Conservation (phyloP, 495 filamentous ascomycete species). For the Penicillium simplicissimum region DNA sequence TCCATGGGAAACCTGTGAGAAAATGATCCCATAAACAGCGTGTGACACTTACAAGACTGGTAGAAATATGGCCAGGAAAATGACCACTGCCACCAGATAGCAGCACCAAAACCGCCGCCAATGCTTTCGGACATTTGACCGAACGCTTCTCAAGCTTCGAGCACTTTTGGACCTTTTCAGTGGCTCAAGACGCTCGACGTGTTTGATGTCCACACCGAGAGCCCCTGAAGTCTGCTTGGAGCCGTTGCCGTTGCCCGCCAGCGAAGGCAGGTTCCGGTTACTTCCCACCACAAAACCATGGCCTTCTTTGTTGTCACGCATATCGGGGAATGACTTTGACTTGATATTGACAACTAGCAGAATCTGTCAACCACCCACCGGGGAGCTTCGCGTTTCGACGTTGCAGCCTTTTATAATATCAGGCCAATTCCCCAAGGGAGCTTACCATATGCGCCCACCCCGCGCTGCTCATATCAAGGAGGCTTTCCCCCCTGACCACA, state of each 20-base stretch:
- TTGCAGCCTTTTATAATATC: neutral
- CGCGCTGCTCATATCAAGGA: neutral
- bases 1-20: neutral
- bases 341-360: neutral
- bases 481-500: neutral
- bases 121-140: conserved; percentile 18
- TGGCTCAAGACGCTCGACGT: neutral
- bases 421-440: neutral
- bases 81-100: conserved; percentile 37
- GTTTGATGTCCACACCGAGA: neutral
- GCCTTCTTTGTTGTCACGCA: neutral
- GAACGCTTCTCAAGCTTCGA: neutral
- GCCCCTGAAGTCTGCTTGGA: neutral
- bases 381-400: neutral
- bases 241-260: neutral
- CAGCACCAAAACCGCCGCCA: conserved; percentile 45
- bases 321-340: neutral
- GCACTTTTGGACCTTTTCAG: neutral
- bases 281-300: neutral
- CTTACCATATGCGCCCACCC: neutral
- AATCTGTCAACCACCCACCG: neutral
- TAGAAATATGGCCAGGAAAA: conserved; percentile 46
- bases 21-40: neutral
- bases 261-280: neutral
- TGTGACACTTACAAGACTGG: conserved; percentile 40